Base-by-base conservation (phyloP, 371 early-diverging fungal genomes). In the Nematocida major region DNA sequence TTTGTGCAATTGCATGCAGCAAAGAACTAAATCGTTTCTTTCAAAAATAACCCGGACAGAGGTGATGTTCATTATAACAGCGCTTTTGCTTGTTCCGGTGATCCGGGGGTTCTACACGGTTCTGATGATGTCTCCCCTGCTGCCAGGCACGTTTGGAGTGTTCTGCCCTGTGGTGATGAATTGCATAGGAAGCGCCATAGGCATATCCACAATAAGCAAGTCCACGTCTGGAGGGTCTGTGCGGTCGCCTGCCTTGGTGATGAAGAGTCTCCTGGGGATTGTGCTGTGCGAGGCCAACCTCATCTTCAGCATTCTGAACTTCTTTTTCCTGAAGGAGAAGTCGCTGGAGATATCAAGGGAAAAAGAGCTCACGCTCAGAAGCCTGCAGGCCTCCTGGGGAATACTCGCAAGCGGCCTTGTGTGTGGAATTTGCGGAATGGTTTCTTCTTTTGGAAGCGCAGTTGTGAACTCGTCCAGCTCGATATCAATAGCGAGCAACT, bases 251-350 rank as follows among this genome's bases (percentile, higher is more conserved):
- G 43, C 77, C 32, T 67, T 85, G 32, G 81, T 81, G 22, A 77
- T 79, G 22, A 82, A 84, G 67, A 59, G 81, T 18, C 49, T 85
- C 9, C 47, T 85, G 5, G 85, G 85, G 40, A 83, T 80, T 42
- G 82, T 84, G 28, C 81, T 85, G 18, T 85, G 85, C 57, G 85
- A 85, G 45, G 83, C 83, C 45, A 84, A 84, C 39, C 62, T 84
- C 30, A 59, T 84, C 13, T 57, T 65, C 48, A 69, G 81, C 38
- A 66, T 85, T 26, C 57, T 83, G 22, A 63, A 65, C 32, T 81
- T 70, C 43, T 70, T 82, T 38, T 66, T 82, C 57, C 38, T 80
- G 18, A 79, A 78, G 48, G 77, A 67, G 28, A 79, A 47, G 34
- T 20, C 73, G 24, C 3, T 45, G n/a, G 34, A 62, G 13, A 43